Conservation (phyloP, 441 rosid genomes). For the Gossypium davidsonii region DNA sequence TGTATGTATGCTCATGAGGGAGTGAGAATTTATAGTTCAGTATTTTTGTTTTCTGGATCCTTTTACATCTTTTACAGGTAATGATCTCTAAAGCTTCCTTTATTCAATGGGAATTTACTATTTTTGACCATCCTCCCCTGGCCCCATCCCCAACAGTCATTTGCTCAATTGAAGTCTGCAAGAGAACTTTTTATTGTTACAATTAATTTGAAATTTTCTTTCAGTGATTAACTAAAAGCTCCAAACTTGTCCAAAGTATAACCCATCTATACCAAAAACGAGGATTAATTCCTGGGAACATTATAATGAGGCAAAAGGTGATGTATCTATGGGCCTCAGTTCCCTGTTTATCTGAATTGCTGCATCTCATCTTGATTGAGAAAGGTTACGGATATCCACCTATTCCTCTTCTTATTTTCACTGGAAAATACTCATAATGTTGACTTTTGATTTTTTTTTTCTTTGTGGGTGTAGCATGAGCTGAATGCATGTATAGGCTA, state of each 20-base stretch:
- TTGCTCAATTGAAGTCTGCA: neutral
- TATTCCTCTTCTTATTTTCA: neutral
- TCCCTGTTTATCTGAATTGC: slow-evolving; percentile 1
- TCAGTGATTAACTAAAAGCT: neutral
- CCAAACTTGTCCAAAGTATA: neutral
- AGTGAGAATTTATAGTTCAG: neutral
- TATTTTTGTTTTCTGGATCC: neutral
- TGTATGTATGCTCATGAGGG: neutral
- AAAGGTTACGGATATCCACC: neutral
- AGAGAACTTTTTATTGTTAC: neutral
- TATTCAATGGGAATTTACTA: neutral
- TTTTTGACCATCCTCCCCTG: neutral
- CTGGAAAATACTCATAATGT: neutral
- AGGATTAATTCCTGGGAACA: neutral
- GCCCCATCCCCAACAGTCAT: neutral
- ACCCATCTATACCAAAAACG: slow-evolving; percentile 3
- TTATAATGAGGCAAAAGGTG: neutral
- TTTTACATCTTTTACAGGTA: neutral
- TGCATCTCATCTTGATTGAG: slow-evolving; percentile 6
- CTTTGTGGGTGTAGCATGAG: neutral
- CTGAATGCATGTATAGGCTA: neutral
- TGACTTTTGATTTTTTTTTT: neutral
- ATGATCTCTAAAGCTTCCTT: slow-evolving; percentile 4
- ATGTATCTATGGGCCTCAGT: neutral
- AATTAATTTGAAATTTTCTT: neutral